Percentiles rank a stretch among this genome's conserved stretches.
These are phyloP conservation scores for Globisporangium splendens DNA, from an alignment of 352 stramenopile species.

Conservation along the genomic window DNA sequence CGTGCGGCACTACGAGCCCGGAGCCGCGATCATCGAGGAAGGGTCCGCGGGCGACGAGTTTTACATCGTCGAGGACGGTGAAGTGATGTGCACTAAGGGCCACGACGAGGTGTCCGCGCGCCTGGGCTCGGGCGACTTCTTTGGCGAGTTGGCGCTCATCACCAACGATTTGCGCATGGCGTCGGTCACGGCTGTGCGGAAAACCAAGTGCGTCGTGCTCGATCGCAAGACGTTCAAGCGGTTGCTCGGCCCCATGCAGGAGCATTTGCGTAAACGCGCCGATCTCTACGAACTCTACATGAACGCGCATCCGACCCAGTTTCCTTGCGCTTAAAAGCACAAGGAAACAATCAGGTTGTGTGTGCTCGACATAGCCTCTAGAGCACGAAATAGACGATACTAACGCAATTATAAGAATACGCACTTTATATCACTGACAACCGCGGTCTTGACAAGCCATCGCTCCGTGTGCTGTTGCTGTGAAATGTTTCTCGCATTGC, in stretches of 20 bases:
- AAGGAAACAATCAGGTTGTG: too few species aligned
- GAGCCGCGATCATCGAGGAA: constrained; percentile 43
- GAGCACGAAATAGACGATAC: too few species aligned
- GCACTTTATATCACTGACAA: too few species aligned
- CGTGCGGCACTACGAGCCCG: constrained; percentile 43
- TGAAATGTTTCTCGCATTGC: too few species aligned
- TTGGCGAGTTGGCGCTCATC: constrained; percentile 87
- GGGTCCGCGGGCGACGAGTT: constrained; percentile 68
- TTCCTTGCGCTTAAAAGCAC: not conserved
- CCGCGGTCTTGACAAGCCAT: too few species aligned
- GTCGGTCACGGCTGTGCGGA: constrained; percentile 81
- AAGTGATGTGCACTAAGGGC: constrained; percentile 59
- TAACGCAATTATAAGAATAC: too few species aligned
- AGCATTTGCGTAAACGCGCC: constrained; percentile 74
- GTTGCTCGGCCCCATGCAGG: constrained; percentile 84
- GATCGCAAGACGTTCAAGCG: constrained; percentile 89
- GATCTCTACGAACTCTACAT: constrained; percentile 75
- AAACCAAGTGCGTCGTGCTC: constrained; percentile 82
- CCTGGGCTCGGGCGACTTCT: constrained; percentile 59
- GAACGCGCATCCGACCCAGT: constrained; percentile 15
- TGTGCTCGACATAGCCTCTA: too few species aligned
- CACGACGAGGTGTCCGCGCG: constrained; percentile 55
- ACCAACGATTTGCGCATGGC: constrained; percentile 84
- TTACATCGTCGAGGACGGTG: constrained; percentile 74
- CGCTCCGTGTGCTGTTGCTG: too few species aligned